These are phyloP conservation scores for Quillaja saponaria DNA, from an alignment of 306 rosid genomes.

Conservation along the genomic window DNA sequence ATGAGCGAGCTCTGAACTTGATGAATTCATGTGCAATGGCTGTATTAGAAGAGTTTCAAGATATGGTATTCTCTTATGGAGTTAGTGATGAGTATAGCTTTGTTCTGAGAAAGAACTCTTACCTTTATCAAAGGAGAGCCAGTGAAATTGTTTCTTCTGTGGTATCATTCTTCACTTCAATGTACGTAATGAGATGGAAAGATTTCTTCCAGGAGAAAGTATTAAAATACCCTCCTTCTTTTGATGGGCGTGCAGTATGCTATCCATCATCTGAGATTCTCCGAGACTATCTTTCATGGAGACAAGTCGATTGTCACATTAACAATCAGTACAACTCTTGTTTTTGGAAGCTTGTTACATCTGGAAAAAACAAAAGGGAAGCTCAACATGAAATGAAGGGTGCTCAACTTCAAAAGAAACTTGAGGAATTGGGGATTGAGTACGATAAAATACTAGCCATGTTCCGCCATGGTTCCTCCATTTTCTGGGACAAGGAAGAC, in stretches of 20 bases:
- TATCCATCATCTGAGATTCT: constrained; percentile 72
- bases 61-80: constrained; percentile 72
- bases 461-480: constrained; percentile 74
- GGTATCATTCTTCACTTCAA: constrained; percentile 72
- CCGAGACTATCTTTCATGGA: constrained; percentile 80
- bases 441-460: constrained; percentile 59
- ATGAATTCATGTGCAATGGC: constrained; percentile 80
- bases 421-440: constrained; percentile 62
- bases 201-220: constrained; percentile 51
- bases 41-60: constrained; percentile 65
- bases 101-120: constrained; percentile 58
- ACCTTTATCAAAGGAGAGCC: constrained; percentile 54
- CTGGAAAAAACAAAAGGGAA: constrained; percentile 71
- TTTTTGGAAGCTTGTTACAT: constrained; percentile 81
- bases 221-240: constrained; percentile 64
- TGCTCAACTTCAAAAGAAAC: constrained; percentile 63
- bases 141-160: constrained; percentile 56
- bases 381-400: constrained; percentile 73
- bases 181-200: constrained; percentile 64
- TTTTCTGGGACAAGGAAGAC: constrained; percentile 55
- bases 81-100: constrained; percentile 87
- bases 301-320: constrained; percentile 95
- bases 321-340: constrained; percentile 89
- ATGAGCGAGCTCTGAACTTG: constrained; percentile 71
- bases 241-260: constrained; percentile 85